Evolutionary conservation across 495 filamentous ascomycete species (phyloP), one percentile per base, ranked within the genome.

Genomic region (Neurospora sublineolata): DNA sequence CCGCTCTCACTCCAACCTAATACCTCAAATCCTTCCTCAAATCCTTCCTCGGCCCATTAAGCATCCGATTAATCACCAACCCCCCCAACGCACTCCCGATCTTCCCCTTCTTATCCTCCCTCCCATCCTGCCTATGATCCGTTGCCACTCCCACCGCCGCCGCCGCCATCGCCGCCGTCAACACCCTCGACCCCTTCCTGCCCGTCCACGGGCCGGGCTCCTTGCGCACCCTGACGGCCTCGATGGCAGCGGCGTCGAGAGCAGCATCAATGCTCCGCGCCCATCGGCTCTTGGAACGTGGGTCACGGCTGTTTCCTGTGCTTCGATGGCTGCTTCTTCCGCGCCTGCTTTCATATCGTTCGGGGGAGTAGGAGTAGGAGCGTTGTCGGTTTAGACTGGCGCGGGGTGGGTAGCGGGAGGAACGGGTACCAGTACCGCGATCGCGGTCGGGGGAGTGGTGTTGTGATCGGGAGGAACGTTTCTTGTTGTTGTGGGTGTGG

Each of bases 161-260:
- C 9, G 83, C 82, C 18, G 80, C 81, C 3, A 83, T n/a, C 5
- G 83, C 83, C n/a, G 81, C 83, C n/a, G 83, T 84, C 12, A 79
- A 80, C 3, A 84, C 69, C 41, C 81, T 77, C 16, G 72, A 73
- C 10, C 77, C 80, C 68, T 84, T 84, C 16, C 77, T 76, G 0
- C 81, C 78, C 36, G 69, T 77, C 83, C 83, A 84, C 3, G 74
- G 72, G 0, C 83, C 83, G 1, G 83, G 82, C 30, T 83, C 79
- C 64, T 82, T 80, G 68, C 83, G 80, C 36, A 83, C 75, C 20
- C 82, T 74, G 76, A 82, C 80, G 10, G 82, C 83, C 20, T 83
- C 81, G 9, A 83, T 72, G 4, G 81, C 81, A 9, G 79, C 83
- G 0, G 83, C 83, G 30, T 83, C 80, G 12, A 82, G 72, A 3